Conservation (phyloP, 257 asterid genomes). For the Agastache rugosa region DNA sequence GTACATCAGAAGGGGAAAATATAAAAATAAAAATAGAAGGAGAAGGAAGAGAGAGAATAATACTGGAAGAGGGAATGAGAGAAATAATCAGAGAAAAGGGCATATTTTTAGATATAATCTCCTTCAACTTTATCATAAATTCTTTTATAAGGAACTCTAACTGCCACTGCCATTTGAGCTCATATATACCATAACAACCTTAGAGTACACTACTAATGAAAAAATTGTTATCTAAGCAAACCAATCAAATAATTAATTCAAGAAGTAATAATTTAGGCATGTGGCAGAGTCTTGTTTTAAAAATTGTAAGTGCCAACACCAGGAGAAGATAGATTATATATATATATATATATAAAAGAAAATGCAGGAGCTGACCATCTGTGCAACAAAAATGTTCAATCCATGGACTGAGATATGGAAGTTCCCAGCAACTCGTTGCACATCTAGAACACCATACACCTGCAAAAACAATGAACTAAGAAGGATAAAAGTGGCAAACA, state of each 20-base stretch:
- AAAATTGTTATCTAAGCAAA: not conserved
- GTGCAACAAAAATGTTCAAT: constrained; percentile 89
- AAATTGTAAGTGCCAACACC: constrained; percentile 12
- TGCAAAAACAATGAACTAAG: constrained; percentile 45
- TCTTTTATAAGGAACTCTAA: not conserved
- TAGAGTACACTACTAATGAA: not conserved
- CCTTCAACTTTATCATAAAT: not conserved
- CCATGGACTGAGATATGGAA: constrained; percentile 98
- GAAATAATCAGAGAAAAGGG: no score
- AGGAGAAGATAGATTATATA: constrained; percentile 4
- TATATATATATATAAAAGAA: constrained; percentile 8
- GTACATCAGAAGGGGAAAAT: not conserved
- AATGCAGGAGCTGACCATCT: constrained; percentile 70
- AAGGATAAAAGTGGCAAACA: constrained; percentile 33
- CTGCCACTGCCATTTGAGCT: not conserved
- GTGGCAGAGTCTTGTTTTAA: not conserved
- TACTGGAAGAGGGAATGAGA: no score
- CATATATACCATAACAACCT: not conserved
- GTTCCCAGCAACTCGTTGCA: constrained; percentile 99
- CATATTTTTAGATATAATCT: no score
- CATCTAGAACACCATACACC: constrained; percentile 96
- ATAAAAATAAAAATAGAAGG: no score
- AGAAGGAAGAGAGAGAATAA: no score
- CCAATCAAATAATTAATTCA: constrained; percentile 1
- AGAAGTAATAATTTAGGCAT: constrained; percentile 26